phyloP scores from a whole-genome alignment of 169 alveolate species.

The Plasmodium ovale region DNA sequence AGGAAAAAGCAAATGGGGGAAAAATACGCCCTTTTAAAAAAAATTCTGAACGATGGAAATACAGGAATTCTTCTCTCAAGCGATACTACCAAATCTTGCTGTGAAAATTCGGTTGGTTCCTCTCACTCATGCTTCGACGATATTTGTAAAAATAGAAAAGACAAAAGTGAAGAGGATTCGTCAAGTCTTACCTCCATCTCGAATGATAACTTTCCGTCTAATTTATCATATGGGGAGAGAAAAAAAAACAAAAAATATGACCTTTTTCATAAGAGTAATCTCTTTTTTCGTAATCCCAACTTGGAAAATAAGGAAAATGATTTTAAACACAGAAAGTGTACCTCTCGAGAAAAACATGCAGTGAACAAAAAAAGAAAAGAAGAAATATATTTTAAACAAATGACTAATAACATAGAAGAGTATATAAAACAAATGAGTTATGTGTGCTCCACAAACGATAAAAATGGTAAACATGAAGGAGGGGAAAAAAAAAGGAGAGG shows the following conservation, averaged over 20 bases:
- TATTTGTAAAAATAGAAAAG: neutral
- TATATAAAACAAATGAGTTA: neutral
- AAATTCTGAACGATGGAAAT: neutral
- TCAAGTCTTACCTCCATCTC: neutral
- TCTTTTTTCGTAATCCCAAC: neutral
- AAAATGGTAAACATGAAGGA: neutral
- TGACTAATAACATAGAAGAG: neutral
- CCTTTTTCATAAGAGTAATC: neutral
- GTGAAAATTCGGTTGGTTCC: neutral
- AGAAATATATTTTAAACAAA: neutral
- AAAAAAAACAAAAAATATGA: neutral
- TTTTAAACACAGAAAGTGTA: neutral
- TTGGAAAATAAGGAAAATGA: neutral
- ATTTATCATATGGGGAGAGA: neutral
- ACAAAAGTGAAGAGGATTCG: neutral
- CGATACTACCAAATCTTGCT: neutral
- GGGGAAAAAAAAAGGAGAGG: neutral
- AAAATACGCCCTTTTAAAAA: neutral
- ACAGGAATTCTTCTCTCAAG: slow-evolving; percentile 2
- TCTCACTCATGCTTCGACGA: neutral
- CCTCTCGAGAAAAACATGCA: neutral
- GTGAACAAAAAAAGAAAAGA: neutral
- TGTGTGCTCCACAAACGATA: neutral
- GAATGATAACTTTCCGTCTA: neutral
- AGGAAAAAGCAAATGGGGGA: slow-evolving; percentile 3